phyloP scores from a whole-genome alignment of 768 basidiomycete genomes.

The Boletus edulis region DNA sequence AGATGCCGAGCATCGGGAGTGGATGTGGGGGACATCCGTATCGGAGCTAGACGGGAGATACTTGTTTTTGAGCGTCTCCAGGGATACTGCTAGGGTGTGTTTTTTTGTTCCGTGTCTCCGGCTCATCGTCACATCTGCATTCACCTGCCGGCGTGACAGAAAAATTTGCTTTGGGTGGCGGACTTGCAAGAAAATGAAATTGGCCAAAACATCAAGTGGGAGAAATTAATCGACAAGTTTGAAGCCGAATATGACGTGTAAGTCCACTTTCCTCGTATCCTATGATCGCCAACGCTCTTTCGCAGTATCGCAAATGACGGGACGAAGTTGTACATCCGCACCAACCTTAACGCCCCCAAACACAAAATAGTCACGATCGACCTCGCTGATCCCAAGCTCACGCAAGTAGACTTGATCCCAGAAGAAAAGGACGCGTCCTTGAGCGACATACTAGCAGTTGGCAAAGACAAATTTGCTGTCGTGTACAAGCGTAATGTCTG shows the following conservation, averaged over 20 bases:
- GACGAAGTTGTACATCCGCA: constrained; percentile 58
- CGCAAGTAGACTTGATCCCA: constrained; percentile 60
- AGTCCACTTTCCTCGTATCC: constrained; percentile 20
- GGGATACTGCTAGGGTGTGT: constrained; percentile 62
- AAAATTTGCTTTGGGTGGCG: constrained; percentile 73
- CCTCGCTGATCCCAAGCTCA: constrained; percentile 45
- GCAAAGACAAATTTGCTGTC: constrained; percentile 55
- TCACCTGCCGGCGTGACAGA: constrained; percentile 39
- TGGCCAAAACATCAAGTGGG: constrained; percentile 66
- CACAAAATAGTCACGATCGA: constrained; percentile 68
- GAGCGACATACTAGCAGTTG: constrained; percentile 45
- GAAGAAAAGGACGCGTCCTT: constrained; percentile 66
- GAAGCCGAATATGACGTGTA: constrained; percentile 66
- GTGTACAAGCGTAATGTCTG: constrained; percentile 73
- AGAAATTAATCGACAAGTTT: constrained; percentile 67
- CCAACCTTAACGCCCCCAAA: constrained; percentile 64
- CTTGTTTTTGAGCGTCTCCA: constrained; percentile 48
- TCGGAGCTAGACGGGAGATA: constrained; percentile 67
- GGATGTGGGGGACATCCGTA: constrained; percentile 57
- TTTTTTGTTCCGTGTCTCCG: background rate
- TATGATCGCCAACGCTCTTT: constrained; percentile 1
- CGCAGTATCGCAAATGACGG: constrained; percentile 64
- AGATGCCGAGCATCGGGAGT: constrained; percentile 61
- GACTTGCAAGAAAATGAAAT: constrained; percentile 60
- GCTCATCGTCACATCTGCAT: background rate